phyloP scores from a whole-genome alignment of 805 yeast species.

The Candida ipomoeae region DNA sequence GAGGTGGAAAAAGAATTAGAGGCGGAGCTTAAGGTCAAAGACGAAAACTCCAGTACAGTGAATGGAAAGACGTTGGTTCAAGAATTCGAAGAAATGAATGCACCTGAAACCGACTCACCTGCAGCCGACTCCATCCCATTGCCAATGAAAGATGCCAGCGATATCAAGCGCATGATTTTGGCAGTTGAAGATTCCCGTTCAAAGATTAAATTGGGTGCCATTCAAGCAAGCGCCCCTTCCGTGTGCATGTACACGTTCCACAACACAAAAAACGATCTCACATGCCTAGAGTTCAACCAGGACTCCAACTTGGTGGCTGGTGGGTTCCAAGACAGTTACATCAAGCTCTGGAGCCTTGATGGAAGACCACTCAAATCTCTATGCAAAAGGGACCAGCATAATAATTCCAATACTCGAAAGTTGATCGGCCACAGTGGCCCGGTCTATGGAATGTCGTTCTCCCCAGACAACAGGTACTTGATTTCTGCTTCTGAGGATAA shows the following conservation, averaged over 20 bases:
- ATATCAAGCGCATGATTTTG: conserved; percentile 72
- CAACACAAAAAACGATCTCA: conserved; percentile 84
- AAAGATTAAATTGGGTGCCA: conserved; percentile 60
- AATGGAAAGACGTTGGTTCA: conserved; percentile 51
- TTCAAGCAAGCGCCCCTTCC: conserved; percentile 83
- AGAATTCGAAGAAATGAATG: conserved; percentile 57
- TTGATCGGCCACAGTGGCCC: conserved; percentile 93
- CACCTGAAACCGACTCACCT: conserved; percentile 64
- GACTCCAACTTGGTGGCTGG: conserved; percentile 87
- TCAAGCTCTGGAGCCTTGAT: conserved; percentile 89
- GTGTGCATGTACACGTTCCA: conserved; percentile 98
- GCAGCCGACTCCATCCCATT: conserved; percentile 71
- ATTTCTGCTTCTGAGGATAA: conserved; percentile 87
- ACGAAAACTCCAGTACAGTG: conserved; percentile 44
- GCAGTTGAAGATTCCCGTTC: conserved; percentile 80
- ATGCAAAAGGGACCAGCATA: conserved; percentile 50
- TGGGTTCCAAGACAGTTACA: conserved; percentile 89
- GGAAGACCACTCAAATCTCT: conserved; percentile 76
- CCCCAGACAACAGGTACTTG: conserved; percentile 82
- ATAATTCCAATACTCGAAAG: conserved; percentile 46
- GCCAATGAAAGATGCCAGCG: conserved; percentile 77
- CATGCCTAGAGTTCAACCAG: conserved; percentile 81
- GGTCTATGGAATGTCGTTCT: conserved; percentile 83
- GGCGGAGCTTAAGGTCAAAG: conserved; percentile 75
- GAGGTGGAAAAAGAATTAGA: conserved; percentile 82